Base-by-base conservation (phyloP, 2,329 filamentous ascomycete species). In the Aspergillus arachidicola region DNA sequence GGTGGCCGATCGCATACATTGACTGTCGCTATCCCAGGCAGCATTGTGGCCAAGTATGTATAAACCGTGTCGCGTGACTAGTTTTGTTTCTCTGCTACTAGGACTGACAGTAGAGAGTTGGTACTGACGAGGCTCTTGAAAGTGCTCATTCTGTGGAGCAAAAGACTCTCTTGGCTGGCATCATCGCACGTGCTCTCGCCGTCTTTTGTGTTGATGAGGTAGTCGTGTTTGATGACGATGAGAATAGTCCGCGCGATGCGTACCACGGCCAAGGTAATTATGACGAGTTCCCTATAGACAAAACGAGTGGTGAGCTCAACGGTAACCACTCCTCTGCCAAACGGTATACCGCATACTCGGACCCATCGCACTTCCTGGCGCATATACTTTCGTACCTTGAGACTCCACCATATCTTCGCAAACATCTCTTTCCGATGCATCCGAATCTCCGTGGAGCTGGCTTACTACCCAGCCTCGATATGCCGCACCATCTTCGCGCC, bases 131-230 rank as follows among this genome's bases (percentile, higher is more conserved):
- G 28, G 28, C 23, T 11, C n/a, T 34, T 30, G 32, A 23, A 23
- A 93, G 91, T 74, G 88, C 89, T 43, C 83, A 87, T 62, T 91
- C 89, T 11, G 87, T 89, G 66, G 92, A 96, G 64, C 89, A 92
- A 73, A 90, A 92, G 74, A 92, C 90, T 41, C 84, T 85, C 55
- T 83, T 91, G 55, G 90, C 89, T 1, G 91, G 90, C 9, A 89
- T 90, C 67, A 89, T 96, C 59, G 92, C 92, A 6, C 91, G 93
- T 59, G 91, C 92, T 38, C 85, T 93, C 58, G 90, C 91, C 65
- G 89, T 96, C 66, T 96, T 95, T 79, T 90, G 87, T 72, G 85
- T 96, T 68, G 93, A 96, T 74, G 93, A 96, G 79, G 84, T 96
- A 34, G 84, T 96, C 57, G 81, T 96, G 60, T 96, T 91, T 76